Evolutionary conservation across 202 grass and related monocot genomes (phyloP).

Genomic region (Tripidium arundinaceum): DNA sequence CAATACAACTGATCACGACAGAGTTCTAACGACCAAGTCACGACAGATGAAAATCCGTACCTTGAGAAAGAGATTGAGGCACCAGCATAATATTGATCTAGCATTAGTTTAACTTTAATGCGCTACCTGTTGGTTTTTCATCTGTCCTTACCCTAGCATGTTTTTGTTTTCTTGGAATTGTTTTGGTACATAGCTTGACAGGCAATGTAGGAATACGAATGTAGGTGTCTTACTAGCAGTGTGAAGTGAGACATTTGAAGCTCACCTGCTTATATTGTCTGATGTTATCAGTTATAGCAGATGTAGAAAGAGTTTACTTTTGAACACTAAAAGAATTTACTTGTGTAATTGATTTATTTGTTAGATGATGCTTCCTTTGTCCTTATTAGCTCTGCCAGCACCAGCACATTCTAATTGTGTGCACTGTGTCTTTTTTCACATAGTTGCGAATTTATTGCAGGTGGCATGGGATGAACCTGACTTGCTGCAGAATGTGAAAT

Average conservation of each 20-base stretch:
- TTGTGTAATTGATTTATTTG: conserved; percentile 7
- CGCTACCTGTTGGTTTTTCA: no score
- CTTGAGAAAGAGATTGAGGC: background rate
- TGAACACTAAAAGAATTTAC: background rate
- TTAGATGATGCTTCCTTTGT: background rate
- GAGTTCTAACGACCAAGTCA: no score
- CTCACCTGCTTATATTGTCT: background rate
- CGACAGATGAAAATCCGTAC: no score
- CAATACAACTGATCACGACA: conserved; percentile 10
- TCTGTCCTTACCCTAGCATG: no score
- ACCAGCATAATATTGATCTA: background rate
- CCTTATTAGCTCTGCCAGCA: background rate
- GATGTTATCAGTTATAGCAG: background rate
- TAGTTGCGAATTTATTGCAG: conserved; percentile 42
- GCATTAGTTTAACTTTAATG: background rate
- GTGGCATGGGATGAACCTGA: conserved; percentile 84
- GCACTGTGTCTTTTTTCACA: background rate
- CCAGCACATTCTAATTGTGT: background rate
- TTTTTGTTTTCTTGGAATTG: background rate
- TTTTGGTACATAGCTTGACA: background rate
- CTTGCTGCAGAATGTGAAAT: conserved; percentile 69
- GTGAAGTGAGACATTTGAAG: background rate
- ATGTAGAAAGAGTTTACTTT: background rate
- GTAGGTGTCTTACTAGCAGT: background rate
- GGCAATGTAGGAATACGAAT: background rate